Percentiles rank a stretch among this genome's conserved stretches.
These are phyloP conservation scores for Phellinidium pouzarii DNA, from an alignment of 1,284 basidiomycete genomes.

Conservation along the genomic window DNA sequence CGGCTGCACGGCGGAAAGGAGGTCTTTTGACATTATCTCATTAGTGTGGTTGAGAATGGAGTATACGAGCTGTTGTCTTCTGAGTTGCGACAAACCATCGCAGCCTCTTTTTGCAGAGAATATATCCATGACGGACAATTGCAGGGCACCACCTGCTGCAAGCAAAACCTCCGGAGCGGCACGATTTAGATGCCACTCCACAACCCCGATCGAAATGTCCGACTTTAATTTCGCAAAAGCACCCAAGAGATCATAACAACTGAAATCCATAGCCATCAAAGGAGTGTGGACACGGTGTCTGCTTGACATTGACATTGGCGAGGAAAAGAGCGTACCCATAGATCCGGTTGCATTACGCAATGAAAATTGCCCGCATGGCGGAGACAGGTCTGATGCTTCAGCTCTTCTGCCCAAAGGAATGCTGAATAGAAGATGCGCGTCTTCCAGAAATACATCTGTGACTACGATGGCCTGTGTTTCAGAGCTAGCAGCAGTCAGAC, in stretches of 20 bases:
- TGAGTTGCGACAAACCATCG: not conserved
- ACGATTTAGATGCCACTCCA: constrained; percentile 1
- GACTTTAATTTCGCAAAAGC: constrained; percentile 2
- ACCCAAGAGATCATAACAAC: not conserved
- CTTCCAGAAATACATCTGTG: not conserved
- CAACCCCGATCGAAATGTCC: not conserved
- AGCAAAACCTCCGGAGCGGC: constrained; percentile 19
- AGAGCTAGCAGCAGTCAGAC: not conserved
- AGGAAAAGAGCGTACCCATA: not conserved
- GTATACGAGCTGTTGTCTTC: constrained; percentile 30
- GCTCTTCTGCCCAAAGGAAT: not conserved
- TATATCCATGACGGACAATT: not conserved
- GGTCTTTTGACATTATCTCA: constrained; percentile 53
- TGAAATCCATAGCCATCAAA: not conserved
- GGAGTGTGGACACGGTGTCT: not conserved
- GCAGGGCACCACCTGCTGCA: constrained; percentile 11
- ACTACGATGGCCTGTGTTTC: not conserved
- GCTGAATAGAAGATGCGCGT: not conserved
- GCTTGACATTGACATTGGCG: not conserved
- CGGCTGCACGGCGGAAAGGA: constrained; percentile 71
- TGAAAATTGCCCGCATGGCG: not conserved
- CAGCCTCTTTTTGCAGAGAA: not conserved
- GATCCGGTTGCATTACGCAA: not conserved
- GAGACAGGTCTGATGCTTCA: not conserved
- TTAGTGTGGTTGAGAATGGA: constrained; percentile 44